phyloP scores from a whole-genome alignment of 2,329 filamentous ascomycete species.

The Aspergillus terreus region DNA sequence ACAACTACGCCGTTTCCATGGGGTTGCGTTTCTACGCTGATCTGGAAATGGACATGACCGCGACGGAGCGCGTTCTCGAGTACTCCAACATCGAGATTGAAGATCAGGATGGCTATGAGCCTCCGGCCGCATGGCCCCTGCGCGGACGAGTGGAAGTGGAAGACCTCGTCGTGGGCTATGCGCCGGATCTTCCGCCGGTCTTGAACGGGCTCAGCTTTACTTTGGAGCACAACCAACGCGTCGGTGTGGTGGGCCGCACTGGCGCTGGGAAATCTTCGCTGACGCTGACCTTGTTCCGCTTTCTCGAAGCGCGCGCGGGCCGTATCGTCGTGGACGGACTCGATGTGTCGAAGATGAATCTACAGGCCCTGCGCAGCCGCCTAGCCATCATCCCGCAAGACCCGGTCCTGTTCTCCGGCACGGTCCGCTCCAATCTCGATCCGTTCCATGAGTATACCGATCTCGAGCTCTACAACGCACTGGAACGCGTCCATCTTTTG shows the following conservation, averaged over 20 bases:
- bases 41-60: constrained; percentile 75
- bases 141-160: constrained; percentile 69
- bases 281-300: constrained; percentile 19
- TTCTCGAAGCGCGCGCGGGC: constrained; percentile 19
- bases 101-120: constrained; percentile 56
- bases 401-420: constrained; percentile 76
- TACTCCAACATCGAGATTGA: constrained; percentile 69
- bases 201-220: constrained; percentile 19
- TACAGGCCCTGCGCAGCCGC: constrained; percentile 61
- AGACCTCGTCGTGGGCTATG: constrained; percentile 68
- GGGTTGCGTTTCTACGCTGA: constrained; percentile 66
- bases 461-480: constrained; percentile 63
- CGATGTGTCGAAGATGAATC: constrained; percentile 45
- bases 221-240: constrained; percentile 19
- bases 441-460: constrained; percentile 69
- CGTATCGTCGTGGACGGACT: constrained; percentile 24
- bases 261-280: constrained; percentile 13
- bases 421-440: constrained; percentile 71
- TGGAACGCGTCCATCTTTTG: constrained; percentile 68
- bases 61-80: constrained; percentile 71
- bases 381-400: constrained; percentile 80
- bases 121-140: constrained; percentile 71
- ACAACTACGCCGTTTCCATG: constrained; percentile 64
- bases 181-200: constrained; percentile 57
- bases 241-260: constrained; percentile 28